Evolutionary conservation across 805 yeast species (phyloP).

Genomic region (Teunomyces cretensis): DNA sequence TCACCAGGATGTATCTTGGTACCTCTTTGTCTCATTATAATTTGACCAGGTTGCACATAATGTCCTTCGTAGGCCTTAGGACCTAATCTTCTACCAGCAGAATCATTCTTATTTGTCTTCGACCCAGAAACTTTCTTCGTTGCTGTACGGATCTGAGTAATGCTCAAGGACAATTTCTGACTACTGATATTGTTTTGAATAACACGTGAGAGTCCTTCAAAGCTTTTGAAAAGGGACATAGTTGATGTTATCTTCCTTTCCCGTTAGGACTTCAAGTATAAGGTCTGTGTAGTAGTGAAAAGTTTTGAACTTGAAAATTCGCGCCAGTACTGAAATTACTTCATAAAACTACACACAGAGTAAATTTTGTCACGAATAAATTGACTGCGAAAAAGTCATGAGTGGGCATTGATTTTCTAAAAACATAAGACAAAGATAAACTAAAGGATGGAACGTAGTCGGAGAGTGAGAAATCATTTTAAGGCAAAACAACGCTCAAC

Average conservation of each 20-base stretch:
- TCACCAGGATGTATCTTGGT: slow-evolving; percentile 94
- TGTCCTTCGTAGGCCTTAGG: slow-evolving; percentile 83
- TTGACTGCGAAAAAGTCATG: neutral
- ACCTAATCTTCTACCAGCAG: slow-evolving; percentile 93
- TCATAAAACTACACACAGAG: neutral
- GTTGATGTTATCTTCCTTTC: neutral
- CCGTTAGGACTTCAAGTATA: neutral
- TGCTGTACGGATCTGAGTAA: slow-evolving; percentile 71
- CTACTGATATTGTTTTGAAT: neutral
- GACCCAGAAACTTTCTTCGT: slow-evolving; percentile 95
- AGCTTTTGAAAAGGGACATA: slow-evolving; percentile 4
- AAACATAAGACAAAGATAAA: neutral
- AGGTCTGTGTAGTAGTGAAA: neutral
- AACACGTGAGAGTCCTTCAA: neutral
- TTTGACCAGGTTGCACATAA: slow-evolving; percentile 77
- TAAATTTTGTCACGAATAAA: neutral
- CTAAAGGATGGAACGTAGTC: neutral
- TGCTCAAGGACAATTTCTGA: slow-evolving; percentile 3
- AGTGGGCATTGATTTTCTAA: too few relatives aligned
- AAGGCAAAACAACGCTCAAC: slow-evolving; percentile 25
- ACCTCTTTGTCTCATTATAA: slow-evolving; percentile 92
- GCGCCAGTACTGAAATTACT: slow-evolving; percentile 1
- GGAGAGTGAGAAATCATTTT: neutral
- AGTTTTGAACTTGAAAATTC: slow-evolving; percentile 3
- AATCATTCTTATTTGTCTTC: slow-evolving; percentile 89